Evolutionary conservation across 306 rosid species (phyloP), one percentile per base, ranked within the genome.

Genomic region (Cicer arietinum): DNA sequence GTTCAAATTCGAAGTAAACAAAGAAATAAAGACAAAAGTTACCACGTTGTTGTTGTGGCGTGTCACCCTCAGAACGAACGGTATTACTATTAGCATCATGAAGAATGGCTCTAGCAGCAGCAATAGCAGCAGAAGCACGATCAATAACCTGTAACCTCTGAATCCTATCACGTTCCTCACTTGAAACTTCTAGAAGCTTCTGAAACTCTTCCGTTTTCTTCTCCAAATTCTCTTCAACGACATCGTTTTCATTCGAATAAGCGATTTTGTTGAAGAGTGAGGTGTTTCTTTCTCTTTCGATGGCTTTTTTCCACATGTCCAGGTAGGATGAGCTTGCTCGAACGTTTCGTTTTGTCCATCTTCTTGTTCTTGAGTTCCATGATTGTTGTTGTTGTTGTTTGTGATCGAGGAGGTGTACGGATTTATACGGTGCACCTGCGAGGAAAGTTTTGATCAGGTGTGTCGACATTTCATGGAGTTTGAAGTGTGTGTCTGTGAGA

Each of bases 81-180:
- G 8, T 7, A 25, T 14, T 62, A 25, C 40, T 53, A 71, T 71
- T 71, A 1, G 75, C 39, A 7, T 71, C 72, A 16, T 10, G 71
- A 35, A 89, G 60, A 77, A 89, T 73, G 1, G 89, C 77, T 67
- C 85, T 85, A 10, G 99, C 94, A 0, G 97, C 98, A 4, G 94
- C 86, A 13, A 95, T 88, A 11, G 99, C 99, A 4, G 98, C 98
- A 5, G 94, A 87, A 0, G 98, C 98, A 35, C 98, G 89, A 87
- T 95, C 97, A 67, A 95, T 78, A 20, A 94, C 91, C 87, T 94
- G 97, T 85, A 91, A 76, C 40, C 94, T 79, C 90, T 94, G 97
- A 71, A 84, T 10, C 65, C 84, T 82, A 42, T 94, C 96, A 67
- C 99, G 88, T 67, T 95, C 97, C 9, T 95, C 96, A 14, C 10